Base-by-base conservation (phyloP, 2,329 filamentous ascomycete genomes). In the Lachnellula hyalina region DNA sequence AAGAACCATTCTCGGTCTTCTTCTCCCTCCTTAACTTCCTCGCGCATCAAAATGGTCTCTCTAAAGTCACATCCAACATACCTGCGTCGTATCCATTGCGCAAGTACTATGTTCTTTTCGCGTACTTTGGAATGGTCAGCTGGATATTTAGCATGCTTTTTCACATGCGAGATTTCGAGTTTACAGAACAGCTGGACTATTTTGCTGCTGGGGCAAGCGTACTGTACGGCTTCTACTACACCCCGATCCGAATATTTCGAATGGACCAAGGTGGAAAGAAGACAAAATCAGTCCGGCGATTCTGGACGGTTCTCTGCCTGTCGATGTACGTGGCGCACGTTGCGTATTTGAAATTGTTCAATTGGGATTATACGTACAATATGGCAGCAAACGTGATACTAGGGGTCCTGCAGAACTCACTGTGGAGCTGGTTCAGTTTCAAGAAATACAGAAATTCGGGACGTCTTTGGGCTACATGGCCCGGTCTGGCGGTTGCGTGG, bases 331-430 rank as follows among this genome's bases (percentile, higher is more conserved):
- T 78, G 25, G 75, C 81, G 52, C 94, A 99, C 69, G 84, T 96
- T 47, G 80, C 77, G 46, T 99, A 96, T 71, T 78, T 99, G 52
- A 90, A 87, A 67, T 83, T 90, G 63, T 89, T 92, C 77, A 77
- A 79, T 17, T 99, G 94, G 89, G 89, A 97, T 72, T 99, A 99
- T 71, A 88, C 87, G 5, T 99, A 99, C 75, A 99, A 99, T 70
- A 97, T 99, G 91, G 84, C 87, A 1, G 94, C 92, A 50, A 99
- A 97, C 67, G 89, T 99, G 19, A 83, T 81, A 3, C 82, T 88
- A 11, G 94, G 94, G 3, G 76, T 91, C 41, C 71, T 92, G 4
- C 86, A 91, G 68, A 96, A 97, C 66, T 51, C 85, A 4, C 74
- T 97, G 55, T 97, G 94, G 94, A 89, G 80, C 44, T 87, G 82